Evolutionary conservation across 768 basidiomycete species (phyloP), one percentile per base, ranked within the genome.

Genomic region (Sporobolomyces pararoseus): DNA sequence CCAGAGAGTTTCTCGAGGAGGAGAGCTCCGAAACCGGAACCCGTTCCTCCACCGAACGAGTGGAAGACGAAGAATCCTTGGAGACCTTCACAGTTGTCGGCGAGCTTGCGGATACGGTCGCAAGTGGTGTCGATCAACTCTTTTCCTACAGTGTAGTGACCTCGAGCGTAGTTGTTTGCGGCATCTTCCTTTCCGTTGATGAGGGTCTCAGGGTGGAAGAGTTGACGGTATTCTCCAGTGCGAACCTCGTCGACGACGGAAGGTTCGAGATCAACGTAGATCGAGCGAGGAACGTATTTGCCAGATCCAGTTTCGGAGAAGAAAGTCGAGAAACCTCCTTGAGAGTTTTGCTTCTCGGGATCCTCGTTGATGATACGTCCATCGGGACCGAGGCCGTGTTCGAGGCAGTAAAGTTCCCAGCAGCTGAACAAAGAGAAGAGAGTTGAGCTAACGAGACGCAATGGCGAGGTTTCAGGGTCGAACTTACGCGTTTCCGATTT

Each of bases 41-140:
- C 96, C 79, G 96, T 98, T 81, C 96, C 96, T 79, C 96, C 96
- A 79, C 96, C 96, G 80, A 99, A 98, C 25, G 96, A 98, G 83
- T 98, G 96, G 87, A 98, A 98, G 78, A 98, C 91, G 79, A 98
- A 98, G 87, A 99, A 99, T 77, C 96, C 96, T 82, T 99, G 96
- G 52, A 99, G 87, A 79, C 96, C 96, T 58, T 87, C 86, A 83
- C 95, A 98, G 83, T 96, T 96, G 82, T 99, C 96, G 60, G 94
- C 91, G 72, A 99, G 87, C 75, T 91, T 89, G 80, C 96, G 90
- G 75, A 98, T 84, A 81, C 91, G 94, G 82, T 99, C 96, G 87
- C 97, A 90, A 64, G 96, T 94, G 52, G 85, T 85, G 82, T 99
- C 96, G 71, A 99, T 92, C 78, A 92, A 87, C 81, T 98, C 96